Base-by-base conservation (phyloP, 75 land plant species). In the Pinus tabuliformis region DNA sequence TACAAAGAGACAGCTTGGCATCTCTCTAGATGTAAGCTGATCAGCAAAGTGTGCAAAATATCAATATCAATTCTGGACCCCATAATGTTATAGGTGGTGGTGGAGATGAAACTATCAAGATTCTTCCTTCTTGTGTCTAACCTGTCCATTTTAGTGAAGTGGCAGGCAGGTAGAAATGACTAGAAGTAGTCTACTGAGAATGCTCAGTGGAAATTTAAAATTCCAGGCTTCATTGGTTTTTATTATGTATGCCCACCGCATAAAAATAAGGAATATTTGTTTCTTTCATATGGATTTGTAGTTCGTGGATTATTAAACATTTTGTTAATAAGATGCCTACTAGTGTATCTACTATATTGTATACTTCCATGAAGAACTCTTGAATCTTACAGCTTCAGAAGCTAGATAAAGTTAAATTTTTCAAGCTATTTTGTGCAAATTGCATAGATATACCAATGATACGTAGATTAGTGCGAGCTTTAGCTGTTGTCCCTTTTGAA, bases 171-270 rank as follows among this genome's bases (percentile, higher is more conserved):
- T 68, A 68, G 49, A 20, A 20, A 1, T 26, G 39, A 64, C 6
- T 64, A 64, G 52, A 49, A 49, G 5, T 64, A 33, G 68, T 64
- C 3, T 17, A 36, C 68, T 36, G 45, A 68, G 21, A 39, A n/a
- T 68, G 71, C 52, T 68, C 49, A 66, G 18, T 52, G 52, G 72
- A n/a, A 42, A 68, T 37, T 42, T 39, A 24, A 39, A 42, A 68
- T 37, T 42, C 36, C 52, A n/a, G 13, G 37, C 13, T 37, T 68
- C 21, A 42, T 68, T 68, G 24, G 22, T 42, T 39, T 68, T 66
- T 22, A 11, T 9, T 68, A 68, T 42, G 22, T 39, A n/a, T 22
- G 16, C 20, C 20, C 11, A 68, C n/a, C n/a, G 21, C 20, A 68
- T 42, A 42, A 39, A 64, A 68, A 39, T 37, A 68, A 20, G 13